Evolutionary conservation across 78 protist genomes (phyloP), one percentile per base, ranked within the genome.

Genomic region (Tieghemostelium lacteum): DNA sequence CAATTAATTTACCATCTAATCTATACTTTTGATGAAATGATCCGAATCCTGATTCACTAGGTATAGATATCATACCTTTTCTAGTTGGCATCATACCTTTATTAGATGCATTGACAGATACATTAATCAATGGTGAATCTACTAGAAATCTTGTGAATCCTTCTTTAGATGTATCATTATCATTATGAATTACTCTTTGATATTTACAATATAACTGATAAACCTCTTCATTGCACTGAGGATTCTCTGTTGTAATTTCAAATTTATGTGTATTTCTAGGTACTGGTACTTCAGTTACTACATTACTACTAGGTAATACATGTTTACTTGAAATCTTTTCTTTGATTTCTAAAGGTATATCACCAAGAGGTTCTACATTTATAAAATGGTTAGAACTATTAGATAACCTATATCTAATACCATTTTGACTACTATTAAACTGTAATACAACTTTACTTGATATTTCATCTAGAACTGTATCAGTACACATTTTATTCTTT

Each of bases 11-110:
- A 8, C 96, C 97, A 40, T 96, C 97, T 3, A 96, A 14, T 28
- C 95, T 80, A 45, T 96, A 96, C 39, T 85, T 55, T 71, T 88
- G 94, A 77, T 96, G 97, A 69, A 65, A 96, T 12, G 94, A 52
- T 6, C 97, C 97, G 64, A 39, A 95, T 6, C 89, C 89, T 24
- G 64, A 31, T n/a, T n/a, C n/a, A n/a, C 69, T 26, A 16, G 89
- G 89, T 14, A 71, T 69, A 0, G 10, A 14, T 12, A 78, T n/a
- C 24, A 26, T 26, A 7, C 54, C 66, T 36, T 64, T 64, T 36
- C 50, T 64, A 37, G 71, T 64, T 64, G 31, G 24, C 36, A 64
- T 36, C 14, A n/a, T 36, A 36, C n/a, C 36, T 39, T 39, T 45
- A n/a, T n/a, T n/a, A n/a, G n/a, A n/a, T n/a, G n/a, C n/a, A n/a